Evolutionary conservation across 192 early-diverging fungal genomes (phyloP), one percentile per base, ranked within the genome.

Genomic region (Linnemannia exigua): DNA sequence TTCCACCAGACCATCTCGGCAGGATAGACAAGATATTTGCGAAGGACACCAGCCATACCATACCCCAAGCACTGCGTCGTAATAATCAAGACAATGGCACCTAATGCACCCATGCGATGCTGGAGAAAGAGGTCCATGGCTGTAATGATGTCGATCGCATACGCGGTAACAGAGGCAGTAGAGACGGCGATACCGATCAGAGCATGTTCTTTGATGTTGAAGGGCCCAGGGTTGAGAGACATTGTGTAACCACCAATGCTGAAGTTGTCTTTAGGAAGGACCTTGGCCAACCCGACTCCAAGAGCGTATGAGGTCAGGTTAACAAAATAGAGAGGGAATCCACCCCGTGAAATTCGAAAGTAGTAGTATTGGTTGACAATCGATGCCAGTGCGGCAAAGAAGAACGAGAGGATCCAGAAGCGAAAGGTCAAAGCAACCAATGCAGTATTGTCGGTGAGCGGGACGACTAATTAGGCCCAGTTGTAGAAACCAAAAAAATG

Each of bases 1-100:
- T 89, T 70, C 9, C 97, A 97, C 96, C 96, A 99, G 46, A 95
- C 87, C 95, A 97, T 96, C 11, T 91, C 88, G 5, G 93, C 78
- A 28, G 95, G 96, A 67, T 94, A 90, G 16, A 92, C 95, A 20
- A 72, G 80, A 80, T 17, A 77, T 76, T 68, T 68, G 48, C 97
- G 93, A n/a, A 92, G 87, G 9, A 96, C 82, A 70, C 96, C 97
- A 11, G 97, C 93, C 79, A 97, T 76, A 54, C 90, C 90, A 67
- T 88, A 91, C 14, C 90, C 90, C 16, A 91, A 41, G 37, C 88
- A 52, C 61, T 82, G 82, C 3, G 95, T 95, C 0, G 95, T 93
- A 58, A 95, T 51, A n/a, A 94, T 72, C 3, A 95, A 41, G 11
- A 69, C 19, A 7, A 69, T 8, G 14, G 67, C 15, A 0, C 36